Conservation (phyloP, 192 early-diverging fungal species). For the Coemansia sp. region DNA sequence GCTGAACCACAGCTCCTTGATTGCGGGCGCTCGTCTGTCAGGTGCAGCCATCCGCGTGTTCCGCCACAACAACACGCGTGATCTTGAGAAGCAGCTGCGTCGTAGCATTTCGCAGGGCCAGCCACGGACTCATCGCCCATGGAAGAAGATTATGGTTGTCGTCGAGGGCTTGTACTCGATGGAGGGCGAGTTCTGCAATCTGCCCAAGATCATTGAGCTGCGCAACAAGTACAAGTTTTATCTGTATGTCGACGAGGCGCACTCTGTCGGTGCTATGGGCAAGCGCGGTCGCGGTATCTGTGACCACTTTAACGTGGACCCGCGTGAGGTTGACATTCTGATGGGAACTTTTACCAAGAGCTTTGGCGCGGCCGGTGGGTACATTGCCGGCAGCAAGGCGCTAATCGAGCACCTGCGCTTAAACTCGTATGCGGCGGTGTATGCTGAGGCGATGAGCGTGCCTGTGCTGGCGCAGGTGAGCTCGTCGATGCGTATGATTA, state of each 20-base stretch:
- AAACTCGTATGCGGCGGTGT: conserved; percentile 77
- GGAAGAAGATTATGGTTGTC: conserved; percentile 98
- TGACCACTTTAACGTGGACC: conserved; percentile 93
- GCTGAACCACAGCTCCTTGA: conserved; percentile 91
- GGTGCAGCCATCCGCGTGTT: conserved; percentile 90
- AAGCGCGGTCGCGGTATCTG: conserved; percentile 92
- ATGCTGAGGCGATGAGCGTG: conserved; percentile 86
- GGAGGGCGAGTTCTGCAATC: conserved; percentile 90
- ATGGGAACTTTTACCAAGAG: conserved; percentile 99
- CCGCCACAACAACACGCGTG: conserved; percentile 85
- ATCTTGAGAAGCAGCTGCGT: conserved; percentile 78
- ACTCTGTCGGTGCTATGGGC: conserved; percentile 93
- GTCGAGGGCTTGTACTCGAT: conserved; percentile 97
- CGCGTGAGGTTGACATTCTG: conserved; percentile 83
- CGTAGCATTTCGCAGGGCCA: conserved; percentile 93
- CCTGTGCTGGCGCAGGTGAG: conserved; percentile 90
- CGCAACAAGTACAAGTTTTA: conserved; percentile 93
- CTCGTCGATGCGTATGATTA: conserved; percentile 81
- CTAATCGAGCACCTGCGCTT: conserved; percentile 81
- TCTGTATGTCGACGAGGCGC: conserved; percentile 96
- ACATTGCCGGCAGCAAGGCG: conserved; percentile 75
- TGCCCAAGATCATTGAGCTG: conserved; percentile 85
- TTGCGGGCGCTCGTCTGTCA: conserved; percentile 90
- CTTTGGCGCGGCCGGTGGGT: conserved; percentile 96
- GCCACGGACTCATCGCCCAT: conserved; percentile 95